These are phyloP conservation scores for Cutaneotrichosporon mucoides DNA, from an alignment of 1,284 basidiomycete genomes.

Conservation along the genomic window DNA sequence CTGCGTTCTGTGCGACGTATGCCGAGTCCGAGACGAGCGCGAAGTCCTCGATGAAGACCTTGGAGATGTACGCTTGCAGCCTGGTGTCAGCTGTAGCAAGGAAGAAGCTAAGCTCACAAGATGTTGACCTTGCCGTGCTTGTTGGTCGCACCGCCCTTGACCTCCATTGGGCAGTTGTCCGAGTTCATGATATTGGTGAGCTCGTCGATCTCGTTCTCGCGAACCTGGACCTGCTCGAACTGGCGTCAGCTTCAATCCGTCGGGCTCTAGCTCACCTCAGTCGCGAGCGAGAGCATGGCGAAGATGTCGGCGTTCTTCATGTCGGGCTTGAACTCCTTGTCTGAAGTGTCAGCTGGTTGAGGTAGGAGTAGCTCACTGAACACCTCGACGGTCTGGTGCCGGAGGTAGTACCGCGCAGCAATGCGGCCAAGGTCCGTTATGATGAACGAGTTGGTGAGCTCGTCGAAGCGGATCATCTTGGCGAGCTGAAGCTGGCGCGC, in stretches of 20 bases:
- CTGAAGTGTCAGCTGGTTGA: conserved; percentile 21
- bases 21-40: conserved; percentile 93
- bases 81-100: conserved; percentile 14
- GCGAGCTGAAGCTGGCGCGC: conserved; percentile 68
- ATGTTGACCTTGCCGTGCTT: conserved; percentile 91
- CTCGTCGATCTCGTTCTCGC: conserved; percentile 85
- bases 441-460: conserved; percentile 59
- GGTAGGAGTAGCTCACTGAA: conserved; percentile 62
- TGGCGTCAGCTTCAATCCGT: conserved; percentile 41
- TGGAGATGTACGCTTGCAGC: conserved; percentile 88
- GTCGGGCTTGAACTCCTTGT: conserved; percentile 68
- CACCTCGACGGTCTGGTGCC: conserved; percentile 77
- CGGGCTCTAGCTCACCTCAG: conserved; percentile 48
- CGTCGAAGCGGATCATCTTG: conserved; percentile 80
- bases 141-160: conserved; percentile 71
- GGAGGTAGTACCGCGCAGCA: conserved; percentile 94
- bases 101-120: conserved; percentile 48
- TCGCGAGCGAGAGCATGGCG: conserved; percentile 78
- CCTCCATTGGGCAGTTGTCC: conserved; percentile 65
- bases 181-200: conserved; percentile 65
- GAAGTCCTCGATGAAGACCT: conserved; percentile 81
- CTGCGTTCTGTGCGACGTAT: conserved; percentile 88
- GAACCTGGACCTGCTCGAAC: conserved; percentile 92
- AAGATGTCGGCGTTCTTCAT: conserved; percentile 96
- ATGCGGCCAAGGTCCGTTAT: conserved; percentile 89